These are phyloP conservation scores for Plasmodium chabaudi DNA, from an alignment of 169 alveolate genomes.

Conservation along the genomic window DNA sequence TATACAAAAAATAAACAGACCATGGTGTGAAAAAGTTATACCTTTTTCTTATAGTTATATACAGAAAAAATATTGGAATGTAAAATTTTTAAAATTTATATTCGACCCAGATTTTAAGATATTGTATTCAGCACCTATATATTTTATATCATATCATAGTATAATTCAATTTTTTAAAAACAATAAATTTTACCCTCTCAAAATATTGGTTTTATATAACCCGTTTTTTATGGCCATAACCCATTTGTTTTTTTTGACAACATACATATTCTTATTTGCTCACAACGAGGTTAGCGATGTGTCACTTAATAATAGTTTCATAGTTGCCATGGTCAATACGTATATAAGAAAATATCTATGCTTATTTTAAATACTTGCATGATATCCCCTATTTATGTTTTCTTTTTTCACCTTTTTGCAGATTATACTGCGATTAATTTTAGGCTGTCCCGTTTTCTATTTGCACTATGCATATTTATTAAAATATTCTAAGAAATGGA, in stretches of 20 bases:
- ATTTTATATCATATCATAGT: constrained; percentile 46
- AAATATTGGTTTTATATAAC: background rate
- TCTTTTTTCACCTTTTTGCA: constrained; percentile 18
- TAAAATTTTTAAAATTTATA: constrained; percentile 77
- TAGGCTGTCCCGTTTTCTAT: constrained; percentile 57
- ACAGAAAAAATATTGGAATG: constrained; percentile 83
- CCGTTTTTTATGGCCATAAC: constrained; percentile 22
- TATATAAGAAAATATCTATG: background rate
- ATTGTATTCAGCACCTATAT: constrained; percentile 63
- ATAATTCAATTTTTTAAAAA: constrained; percentile 14
- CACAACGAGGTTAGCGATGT: constrained; percentile 59
- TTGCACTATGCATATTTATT: constrained; percentile 63
- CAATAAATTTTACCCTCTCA: background rate
- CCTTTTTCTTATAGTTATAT: constrained; percentile 80
- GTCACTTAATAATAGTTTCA: no score
- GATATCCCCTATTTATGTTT: background rate
- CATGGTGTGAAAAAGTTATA: constrained; percentile 79
- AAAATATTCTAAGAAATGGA: constrained; percentile 68
- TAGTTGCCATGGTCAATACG: background rate
- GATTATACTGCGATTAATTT: constrained; percentile 51
- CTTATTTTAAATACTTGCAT: background rate
- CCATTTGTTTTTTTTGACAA: constrained; percentile 35
- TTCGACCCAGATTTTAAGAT: constrained; percentile 34
- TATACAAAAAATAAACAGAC: constrained; percentile 42
- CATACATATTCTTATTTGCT: constrained; percentile 52